These are phyloP conservation scores for Schizosaccharomyces lindneri DNA, from an alignment of 805 yeast species.

Conservation along the genomic window DNA sequence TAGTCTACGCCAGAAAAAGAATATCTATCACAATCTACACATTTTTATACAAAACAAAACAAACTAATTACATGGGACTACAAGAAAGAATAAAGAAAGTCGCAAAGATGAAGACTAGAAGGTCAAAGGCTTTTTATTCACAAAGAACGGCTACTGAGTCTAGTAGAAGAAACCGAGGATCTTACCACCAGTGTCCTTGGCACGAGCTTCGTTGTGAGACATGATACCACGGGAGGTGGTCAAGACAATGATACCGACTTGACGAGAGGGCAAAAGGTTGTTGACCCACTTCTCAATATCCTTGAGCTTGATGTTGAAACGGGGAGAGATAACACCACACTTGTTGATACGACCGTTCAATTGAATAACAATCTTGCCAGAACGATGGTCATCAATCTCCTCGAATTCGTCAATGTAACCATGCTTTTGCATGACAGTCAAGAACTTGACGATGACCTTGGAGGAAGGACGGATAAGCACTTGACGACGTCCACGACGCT, in stretches of 20 bases:
- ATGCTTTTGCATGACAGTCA: constrained; percentile 92
- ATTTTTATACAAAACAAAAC: background rate
- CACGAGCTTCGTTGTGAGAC: constrained; percentile 99
- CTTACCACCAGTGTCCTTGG: constrained; percentile 98
- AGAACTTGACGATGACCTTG: constrained; percentile 91
- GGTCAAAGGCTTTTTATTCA: background rate
- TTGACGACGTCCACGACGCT: constrained; percentile 97
- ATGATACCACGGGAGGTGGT: constrained; percentile 98
- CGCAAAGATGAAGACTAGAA: too few relatives aligned
- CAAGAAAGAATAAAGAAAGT: background rate
- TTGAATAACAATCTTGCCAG: constrained; percentile 90
- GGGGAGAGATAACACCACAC: constrained; percentile 96
- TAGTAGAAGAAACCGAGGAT: constrained; percentile 94
- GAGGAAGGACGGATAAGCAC: constrained; percentile 95
- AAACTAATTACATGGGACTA: background rate
- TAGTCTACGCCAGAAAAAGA: background rate
- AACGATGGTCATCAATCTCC: constrained; percentile 96
- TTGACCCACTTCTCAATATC: constrained; percentile 97
- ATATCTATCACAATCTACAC: background rate
- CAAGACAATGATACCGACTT: constrained; percentile 90
- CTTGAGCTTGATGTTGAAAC: constrained; percentile 86
- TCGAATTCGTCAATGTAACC: constrained; percentile 98
- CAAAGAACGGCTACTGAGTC: constrained; percentile 5
- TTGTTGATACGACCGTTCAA: constrained; percentile 95
- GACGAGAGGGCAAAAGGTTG: constrained; percentile 96